Conservation (phyloP, 208 protist species). For the Trypanosoma rangeli region DNA sequence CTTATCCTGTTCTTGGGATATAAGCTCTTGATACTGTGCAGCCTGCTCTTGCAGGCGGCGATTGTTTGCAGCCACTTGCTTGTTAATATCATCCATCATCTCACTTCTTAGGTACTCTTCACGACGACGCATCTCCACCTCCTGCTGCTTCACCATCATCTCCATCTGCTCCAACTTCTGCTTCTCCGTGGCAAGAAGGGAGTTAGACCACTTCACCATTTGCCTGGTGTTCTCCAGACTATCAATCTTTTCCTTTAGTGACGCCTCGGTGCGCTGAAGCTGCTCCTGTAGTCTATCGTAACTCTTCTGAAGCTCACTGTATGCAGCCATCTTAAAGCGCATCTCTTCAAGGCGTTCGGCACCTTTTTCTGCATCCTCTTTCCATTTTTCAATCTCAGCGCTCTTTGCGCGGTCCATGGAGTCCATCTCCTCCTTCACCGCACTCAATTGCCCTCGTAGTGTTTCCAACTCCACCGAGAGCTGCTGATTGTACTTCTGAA, state of each 20-base stretch:
- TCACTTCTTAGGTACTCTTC: constrained; percentile 73
- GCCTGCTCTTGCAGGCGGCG: constrained; percentile 78
- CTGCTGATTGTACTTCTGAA: constrained; percentile 81
- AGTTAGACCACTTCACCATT: constrained; percentile 88
- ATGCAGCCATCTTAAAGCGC: constrained; percentile 63
- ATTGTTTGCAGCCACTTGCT: constrained; percentile 77
- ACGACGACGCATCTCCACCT: constrained; percentile 75
- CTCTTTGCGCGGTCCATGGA: constrained; percentile 68
- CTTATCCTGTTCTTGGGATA: constrained; percentile 79
- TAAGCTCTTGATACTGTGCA: constrained; percentile 74
- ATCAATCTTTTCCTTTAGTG: constrained; percentile 72
- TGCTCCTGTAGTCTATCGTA: constrained; percentile 85
- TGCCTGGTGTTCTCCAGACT: constrained; percentile 83
- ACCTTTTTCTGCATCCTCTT: constrained; percentile 53
- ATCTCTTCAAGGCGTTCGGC: constrained; percentile 61
- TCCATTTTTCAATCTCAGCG: constrained; percentile 76
- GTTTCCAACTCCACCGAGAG: constrained; percentile 83
- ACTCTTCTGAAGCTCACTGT: constrained; percentile 77
- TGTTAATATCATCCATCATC: constrained; percentile 79
- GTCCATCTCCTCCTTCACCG: constrained; percentile 54
- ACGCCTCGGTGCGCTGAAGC: constrained; percentile 63
- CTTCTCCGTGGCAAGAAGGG: constrained; percentile 85
- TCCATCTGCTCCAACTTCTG: constrained; percentile 82
- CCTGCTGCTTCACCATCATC: constrained; percentile 60
- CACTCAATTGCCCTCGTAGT: constrained; percentile 56